Base-by-base conservation (phyloP, 2,329 filamentous ascomycete species). In the Elsinoe ampelina region DNA sequence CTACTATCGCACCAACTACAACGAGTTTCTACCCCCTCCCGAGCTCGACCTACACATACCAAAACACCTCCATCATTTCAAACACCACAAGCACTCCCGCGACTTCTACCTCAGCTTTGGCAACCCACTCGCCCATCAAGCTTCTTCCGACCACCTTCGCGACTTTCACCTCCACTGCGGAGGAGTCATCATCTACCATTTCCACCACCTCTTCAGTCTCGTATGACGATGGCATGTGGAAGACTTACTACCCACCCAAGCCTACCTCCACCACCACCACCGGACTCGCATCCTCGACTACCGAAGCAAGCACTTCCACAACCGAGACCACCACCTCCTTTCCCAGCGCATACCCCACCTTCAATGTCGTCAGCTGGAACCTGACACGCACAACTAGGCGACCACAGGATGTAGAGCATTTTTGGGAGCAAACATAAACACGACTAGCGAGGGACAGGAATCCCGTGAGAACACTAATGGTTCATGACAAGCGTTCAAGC, bases 151-250 rank as follows among this genome's bases (percentile, higher is more conserved):
- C 48, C 48, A 52, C 48, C 2, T 35, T 52, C 48, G 48, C 48
- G 6, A 52, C 34, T 1, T 10, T 52, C 48, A 39, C 48, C n/a
- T 52, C 48, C 5, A 52, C 13, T 6, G 20, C n/a, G 17, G 19
- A 6, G 3, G 35, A 35, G 34, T 17, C 26, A n/a, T 22, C 48
- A 12, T 35, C 35, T 19, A 39, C 19, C 17, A 32, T 58, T 17
- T 58, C 58, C 10, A 19, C 61, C 41, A 57, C 59, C 8, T 17
- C 51, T 52, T 72, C 69, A 60, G 7, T 38, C 48, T 52, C 48
- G 3, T 73, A 73, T 52, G 70, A 72, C 39, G 61, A 71, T 51
- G 71, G 71, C 12, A 59, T 70, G 60, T 73, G 70, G 70, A 69
- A 72, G 54, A 73, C 71, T 5, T 61, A 59, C n/a, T 73, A 73